Percentiles rank a stretch among this genome's conserved stretches.
phyloP scores from a whole-genome alignment of 805 yeast genomes.

The Kazachstania psychrophila region DNA sequence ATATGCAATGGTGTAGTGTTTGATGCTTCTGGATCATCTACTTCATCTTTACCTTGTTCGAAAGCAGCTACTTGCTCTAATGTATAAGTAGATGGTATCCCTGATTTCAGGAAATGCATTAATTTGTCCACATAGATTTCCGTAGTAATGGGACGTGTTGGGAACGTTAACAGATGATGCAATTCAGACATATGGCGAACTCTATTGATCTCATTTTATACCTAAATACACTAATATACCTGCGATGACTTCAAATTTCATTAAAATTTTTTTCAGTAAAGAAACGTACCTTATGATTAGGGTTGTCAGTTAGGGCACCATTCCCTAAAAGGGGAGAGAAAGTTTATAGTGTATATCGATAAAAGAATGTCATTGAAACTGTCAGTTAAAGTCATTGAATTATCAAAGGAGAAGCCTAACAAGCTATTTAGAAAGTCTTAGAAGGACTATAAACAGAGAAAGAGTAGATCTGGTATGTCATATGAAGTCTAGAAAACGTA shows the following conservation, averaged over 20 bases:
- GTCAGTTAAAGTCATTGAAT: no score
- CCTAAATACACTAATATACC: no score
- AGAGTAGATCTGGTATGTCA: constrained; percentile 5
- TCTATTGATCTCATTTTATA: no score
- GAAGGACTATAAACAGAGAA: not conserved
- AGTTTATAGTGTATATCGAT: no score
- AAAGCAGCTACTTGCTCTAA: constrained; percentile 62
- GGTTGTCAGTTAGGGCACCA: no score
- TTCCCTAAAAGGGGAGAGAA: no score
- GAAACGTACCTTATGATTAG: no score
- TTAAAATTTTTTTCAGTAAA: no score
- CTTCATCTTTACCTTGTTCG: constrained; percentile 32
- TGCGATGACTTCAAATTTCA: no score
- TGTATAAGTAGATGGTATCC: constrained; percentile 78
- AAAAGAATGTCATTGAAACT: no score
- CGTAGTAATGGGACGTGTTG: constrained; percentile 42
- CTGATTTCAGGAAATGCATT: constrained; percentile 41
- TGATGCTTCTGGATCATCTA: constrained; percentile 31
- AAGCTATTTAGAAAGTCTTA: no score
- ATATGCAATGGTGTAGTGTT: constrained; percentile 78
- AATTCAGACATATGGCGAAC: constrained; percentile 61
- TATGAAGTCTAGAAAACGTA: constrained; percentile 20
- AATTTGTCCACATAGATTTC: constrained; percentile 38
- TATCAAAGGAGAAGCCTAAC: no score
- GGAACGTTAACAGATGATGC: constrained; percentile 51